Evolutionary conservation across 1,284 basidiomycete genomes (phyloP), one percentile per base, ranked within the genome.

Genomic region (Hymenochaete sp.): DNA sequence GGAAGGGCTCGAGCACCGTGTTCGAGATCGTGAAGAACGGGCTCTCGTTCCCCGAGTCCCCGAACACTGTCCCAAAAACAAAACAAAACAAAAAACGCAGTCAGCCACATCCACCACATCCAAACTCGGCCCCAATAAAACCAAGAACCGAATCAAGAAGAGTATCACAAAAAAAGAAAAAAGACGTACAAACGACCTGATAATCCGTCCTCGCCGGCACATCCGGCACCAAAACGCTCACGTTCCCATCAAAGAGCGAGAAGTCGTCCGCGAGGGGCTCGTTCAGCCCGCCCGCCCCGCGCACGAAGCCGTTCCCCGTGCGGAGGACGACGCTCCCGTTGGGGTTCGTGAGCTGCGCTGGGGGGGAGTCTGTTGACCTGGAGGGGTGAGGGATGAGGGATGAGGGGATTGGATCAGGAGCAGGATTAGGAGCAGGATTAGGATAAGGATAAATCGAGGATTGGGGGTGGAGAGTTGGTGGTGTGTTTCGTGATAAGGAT

Each of bases 31-130:
- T 57, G 44, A 73, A 72, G 37, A 49, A 0, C 0, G 55, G 58
- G 47, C 67, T 71, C 50, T 56, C 67, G 44, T 75, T 65, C 21
- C 71, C 73, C 29, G 72, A 73, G 52, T 72, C 68, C 9, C 74
- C 73, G 46, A 74, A 64, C 42, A 77, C 73, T 75, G 50, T 5
- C 33, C 38, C 40, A 21, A 28, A 29, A 21, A 29, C 38, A 16
- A 35, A 35, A 49, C 21, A 18, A 39, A 38, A n/a, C 10, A 41
- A 22, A 16, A 13, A n/a, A 4, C 10, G 4, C 18, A 6, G 42
- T 47, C 39, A 47, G 33, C 24, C 39, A 42, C 24, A 3, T 9
- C 49, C 31, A 35, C 28, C 14, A 10, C 28, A 31, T 31, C 9
- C 7, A 39, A 16, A 48, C 19, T 35, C 38, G 10, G 9, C 9